Percentiles rank a stretch among this genome's conserved stretches.
Evolutionary conservation across 495 filamentous ascomycete genomes (phyloP).

Genomic region (Neurospora sublineolata): DNA sequence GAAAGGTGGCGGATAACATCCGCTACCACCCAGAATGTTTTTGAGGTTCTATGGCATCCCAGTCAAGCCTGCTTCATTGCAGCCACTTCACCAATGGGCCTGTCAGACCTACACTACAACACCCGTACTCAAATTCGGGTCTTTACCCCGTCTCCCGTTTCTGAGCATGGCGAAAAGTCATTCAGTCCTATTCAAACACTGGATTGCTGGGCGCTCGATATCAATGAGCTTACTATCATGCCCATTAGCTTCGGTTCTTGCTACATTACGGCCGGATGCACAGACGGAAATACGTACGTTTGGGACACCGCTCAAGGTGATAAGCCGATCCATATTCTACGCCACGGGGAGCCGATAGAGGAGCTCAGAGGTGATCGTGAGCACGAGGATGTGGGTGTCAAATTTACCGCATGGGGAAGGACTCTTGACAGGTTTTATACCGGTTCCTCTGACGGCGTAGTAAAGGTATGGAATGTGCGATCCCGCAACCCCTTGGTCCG

Average conservation of each 20-base stretch:
- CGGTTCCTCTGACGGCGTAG: conserved; percentile 77
- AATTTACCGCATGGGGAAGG: conserved; percentile 68
- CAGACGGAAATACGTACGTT: conserved; percentile 69
- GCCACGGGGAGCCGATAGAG: conserved; percentile 58
- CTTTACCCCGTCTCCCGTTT: conserved; percentile 21
- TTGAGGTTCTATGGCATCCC: conserved; percentile 73
- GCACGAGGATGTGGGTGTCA: conserved; percentile 66
- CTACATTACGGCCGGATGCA: conserved; percentile 74
- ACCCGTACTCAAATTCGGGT: conserved; percentile 40
- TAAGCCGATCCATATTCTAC: conserved; percentile 50
- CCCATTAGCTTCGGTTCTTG: conserved; percentile 32
- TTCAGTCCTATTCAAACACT: conserved; percentile 32
- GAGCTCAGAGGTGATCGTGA: conserved; percentile 52
- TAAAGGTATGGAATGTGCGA: conserved; percentile 77
- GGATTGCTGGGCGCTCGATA: conserved; percentile 71
- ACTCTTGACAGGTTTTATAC: conserved; percentile 65
- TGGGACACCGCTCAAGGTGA: conserved; percentile 61
- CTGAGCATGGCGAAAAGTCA: conserved; percentile 18
- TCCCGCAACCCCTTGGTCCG: conserved; percentile 47
- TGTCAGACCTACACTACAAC: conserved; percentile 26
- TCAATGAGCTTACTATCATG: conserved; percentile 70
- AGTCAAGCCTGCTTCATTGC: conserved; percentile 43
- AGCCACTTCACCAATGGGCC: conserved; percentile 44
- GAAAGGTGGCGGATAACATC: conserved; percentile 34
- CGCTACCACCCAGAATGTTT: conserved; percentile 56